Conservation (phyloP, 164 flowering plant species). For the Macadamia integrifolia region DNA sequence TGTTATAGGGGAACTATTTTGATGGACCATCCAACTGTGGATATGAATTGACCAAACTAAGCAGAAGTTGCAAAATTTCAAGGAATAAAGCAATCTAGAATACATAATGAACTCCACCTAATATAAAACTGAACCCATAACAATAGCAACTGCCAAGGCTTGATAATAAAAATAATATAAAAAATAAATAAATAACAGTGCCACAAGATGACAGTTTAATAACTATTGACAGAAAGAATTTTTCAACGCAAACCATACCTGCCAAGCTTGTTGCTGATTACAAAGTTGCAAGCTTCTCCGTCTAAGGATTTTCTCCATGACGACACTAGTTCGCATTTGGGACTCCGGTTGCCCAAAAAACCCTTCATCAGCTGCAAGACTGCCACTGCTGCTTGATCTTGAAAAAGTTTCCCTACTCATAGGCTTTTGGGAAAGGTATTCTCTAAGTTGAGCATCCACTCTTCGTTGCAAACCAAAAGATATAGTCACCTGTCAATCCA, state of each 20-base stretch:
- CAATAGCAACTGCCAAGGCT: too few relatives aligned
- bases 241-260: constrained; percentile 42
- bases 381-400: constrained; percentile 53
- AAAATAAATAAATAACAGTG: too few relatives aligned
- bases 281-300: constrained; percentile 57
- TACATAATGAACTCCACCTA: too few relatives aligned
- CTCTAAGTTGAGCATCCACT: constrained; percentile 55
- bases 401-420: constrained; percentile 31
- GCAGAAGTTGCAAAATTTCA: too few relatives aligned
- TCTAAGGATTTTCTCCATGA: constrained; percentile 51
- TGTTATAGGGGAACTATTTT: too few relatives aligned
- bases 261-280: constrained; percentile 73
- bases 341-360: constrained; percentile 67
- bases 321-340: constrained; percentile 33
- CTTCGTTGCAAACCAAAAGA: constrained; percentile 49
- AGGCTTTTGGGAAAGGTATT: constrained; percentile 50
- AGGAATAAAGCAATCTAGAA: too few relatives aligned
- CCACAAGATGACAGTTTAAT: neutral
- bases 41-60: too few relatives aligned
- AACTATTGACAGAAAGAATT: neutral
- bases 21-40: too few relatives aligned
- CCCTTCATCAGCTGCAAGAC: constrained; percentile 62
- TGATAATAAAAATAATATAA: too few relatives aligned
- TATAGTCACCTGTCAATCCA: constrained; percentile 50
- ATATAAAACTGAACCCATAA: too few relatives aligned